phyloP scores from a whole-genome alignment of 2,329 filamentous ascomycete species.

The Shiraia sp. region DNA sequence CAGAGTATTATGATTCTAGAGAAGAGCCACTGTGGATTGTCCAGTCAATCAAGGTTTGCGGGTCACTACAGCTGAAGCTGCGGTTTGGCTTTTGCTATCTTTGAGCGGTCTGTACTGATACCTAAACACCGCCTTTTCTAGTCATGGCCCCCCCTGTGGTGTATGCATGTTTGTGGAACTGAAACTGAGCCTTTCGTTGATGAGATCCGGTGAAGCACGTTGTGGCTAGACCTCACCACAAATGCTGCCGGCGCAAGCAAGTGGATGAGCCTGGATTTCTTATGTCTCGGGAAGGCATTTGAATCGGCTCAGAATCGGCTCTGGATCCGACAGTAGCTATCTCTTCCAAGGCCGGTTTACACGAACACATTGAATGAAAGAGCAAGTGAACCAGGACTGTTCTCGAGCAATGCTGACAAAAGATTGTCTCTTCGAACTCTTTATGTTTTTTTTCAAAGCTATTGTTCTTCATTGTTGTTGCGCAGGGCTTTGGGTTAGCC shows the following conservation, averaged over 20 bases:
- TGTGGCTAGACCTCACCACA: slow-evolving; percentile 12
- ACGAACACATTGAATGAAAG: neutral
- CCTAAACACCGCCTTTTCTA: slow-evolving; percentile 27
- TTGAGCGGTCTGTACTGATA: slow-evolving; percentile 35
- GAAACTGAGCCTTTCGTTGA: slow-evolving; percentile 23
- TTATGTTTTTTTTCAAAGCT: no score
- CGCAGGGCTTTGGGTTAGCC: slow-evolving; percentile 13
- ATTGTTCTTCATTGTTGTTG: slow-evolving; percentile 18
- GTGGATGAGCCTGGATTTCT: slow-evolving; percentile 15
- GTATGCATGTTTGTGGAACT: slow-evolving; percentile 10
- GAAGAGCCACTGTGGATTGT: slow-evolving; percentile 11
- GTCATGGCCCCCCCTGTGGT: slow-evolving; percentile 8
- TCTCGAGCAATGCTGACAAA: slow-evolving; percentile 31
- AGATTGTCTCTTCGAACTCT: slow-evolving; percentile 6
- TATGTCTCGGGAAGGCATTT: no score
- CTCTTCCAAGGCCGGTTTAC: no score
- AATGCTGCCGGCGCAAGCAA: slow-evolving; percentile 7
- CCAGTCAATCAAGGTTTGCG: slow-evolving; percentile 13
- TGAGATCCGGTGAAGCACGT: slow-evolving; percentile 23
- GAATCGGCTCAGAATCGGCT: no score
- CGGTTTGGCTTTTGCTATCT: slow-evolving; percentile 21
- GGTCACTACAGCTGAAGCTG: slow-evolving; percentile 21
- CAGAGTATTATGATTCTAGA: slow-evolving; percentile 16
- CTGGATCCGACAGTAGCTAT: no score
- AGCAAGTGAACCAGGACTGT: slow-evolving; percentile 5